A percentile compares a stretch with the other conserved stretches of the same genome.
phyloP scores from a whole-genome alignment of 163 green algal genomes.

The Chlorella variabilis region DNA sequence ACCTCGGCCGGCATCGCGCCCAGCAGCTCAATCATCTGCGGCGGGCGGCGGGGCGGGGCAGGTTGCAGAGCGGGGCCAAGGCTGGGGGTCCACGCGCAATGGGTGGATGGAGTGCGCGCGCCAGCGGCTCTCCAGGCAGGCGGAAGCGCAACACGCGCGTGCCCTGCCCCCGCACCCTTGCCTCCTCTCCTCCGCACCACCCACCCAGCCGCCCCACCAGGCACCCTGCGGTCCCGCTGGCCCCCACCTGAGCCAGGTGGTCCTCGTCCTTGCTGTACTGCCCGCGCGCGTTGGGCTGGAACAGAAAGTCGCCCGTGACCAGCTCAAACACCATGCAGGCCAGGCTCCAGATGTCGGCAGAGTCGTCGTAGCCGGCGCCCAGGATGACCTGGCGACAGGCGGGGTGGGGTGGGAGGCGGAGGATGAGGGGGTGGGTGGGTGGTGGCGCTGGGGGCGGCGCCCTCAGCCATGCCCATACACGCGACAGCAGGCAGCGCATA shows the following conservation, averaged over 20 bases:
- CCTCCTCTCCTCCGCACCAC: not conserved
- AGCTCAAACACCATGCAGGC: constrained; percentile 98
- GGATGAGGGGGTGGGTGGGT: too few species aligned
- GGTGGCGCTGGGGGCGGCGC: too few species aligned
- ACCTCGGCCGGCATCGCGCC: constrained; percentile 86
- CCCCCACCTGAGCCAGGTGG: constrained; percentile 92
- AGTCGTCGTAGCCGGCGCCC: constrained; percentile 82
- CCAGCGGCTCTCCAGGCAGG: too few species aligned
- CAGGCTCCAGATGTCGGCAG: constrained; percentile 96
- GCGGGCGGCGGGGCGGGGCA: not conserved
- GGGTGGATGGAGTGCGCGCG: too few species aligned
- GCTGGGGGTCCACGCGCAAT: not conserved
- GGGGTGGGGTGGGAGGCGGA: not conserved
- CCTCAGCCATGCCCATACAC: too few species aligned
- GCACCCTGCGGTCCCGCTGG: too few species aligned
- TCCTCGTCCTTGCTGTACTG: constrained; percentile 91
- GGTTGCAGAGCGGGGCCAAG: not conserved
- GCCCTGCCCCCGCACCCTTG: not conserved
- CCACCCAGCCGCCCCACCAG: not conserved
- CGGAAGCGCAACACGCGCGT: not conserved
- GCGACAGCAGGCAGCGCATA: too few species aligned
- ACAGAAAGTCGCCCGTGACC: constrained; percentile 96
- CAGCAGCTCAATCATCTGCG: constrained; percentile 93
- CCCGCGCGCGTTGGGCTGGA: constrained; percentile 87
- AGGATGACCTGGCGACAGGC: constrained; percentile 68